These are phyloP conservation scores for Helotiales sp. DNA, from an alignment of 2,329 filamentous ascomycete species.

Conservation along the genomic window DNA sequence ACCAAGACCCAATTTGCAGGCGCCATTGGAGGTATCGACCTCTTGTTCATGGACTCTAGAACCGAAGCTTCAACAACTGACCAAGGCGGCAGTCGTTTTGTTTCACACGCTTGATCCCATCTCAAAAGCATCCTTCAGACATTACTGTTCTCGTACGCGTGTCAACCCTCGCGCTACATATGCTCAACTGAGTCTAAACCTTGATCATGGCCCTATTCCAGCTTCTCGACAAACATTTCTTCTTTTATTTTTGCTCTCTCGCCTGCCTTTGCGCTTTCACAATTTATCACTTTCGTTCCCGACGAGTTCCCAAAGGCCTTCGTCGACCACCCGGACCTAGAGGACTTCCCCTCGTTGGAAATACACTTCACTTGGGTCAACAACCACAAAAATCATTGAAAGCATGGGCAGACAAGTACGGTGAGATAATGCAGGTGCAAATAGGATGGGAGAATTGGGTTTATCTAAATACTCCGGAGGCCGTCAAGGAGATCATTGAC, in stretches of 20 bases:
- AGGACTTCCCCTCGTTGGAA: slow-evolving; percentile 28
- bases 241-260: background rate
- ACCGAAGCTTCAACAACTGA: no score
- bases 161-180: no score
- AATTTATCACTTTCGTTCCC: background rate
- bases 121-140: no score
- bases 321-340: slow-evolving; percentile 22
- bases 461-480: slow-evolving; percentile 50
- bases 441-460: slow-evolving; percentile 54
- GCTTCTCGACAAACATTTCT: background rate
- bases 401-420: slow-evolving; percentile 49
- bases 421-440: slow-evolving; percentile 51
- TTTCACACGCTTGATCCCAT: no score
- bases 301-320: slow-evolving; percentile 1
- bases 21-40: no score
- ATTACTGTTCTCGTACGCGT: no score
- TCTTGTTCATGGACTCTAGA: no score
- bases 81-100: no score
- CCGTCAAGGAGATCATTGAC: slow-evolving; percentile 43
- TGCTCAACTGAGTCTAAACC: no score
- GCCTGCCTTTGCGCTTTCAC: background rate
- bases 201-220: background rate
- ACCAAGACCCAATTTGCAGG: no score
- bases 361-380: slow-evolving; percentile 5
- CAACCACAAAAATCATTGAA: slow-evolving; percentile 13